These are phyloP conservation scores for Camptophora hylomeconis DNA, from an alignment of 2,329 filamentous ascomycete species.

Conservation along the genomic window DNA sequence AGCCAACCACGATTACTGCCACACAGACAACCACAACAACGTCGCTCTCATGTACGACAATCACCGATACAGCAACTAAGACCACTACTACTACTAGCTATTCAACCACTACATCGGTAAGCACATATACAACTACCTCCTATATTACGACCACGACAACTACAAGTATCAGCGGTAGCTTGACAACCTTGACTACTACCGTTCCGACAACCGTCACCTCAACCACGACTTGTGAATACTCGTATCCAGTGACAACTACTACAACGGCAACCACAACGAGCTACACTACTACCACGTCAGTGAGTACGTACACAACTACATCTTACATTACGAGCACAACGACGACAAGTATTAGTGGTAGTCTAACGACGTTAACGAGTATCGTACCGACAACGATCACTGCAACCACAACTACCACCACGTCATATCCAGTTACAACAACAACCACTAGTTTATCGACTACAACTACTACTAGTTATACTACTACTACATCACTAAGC, in stretches of 20 bases:
- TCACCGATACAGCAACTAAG: not conserved
- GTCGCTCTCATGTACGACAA: too few species aligned
- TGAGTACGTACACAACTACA: conserved; percentile 1
- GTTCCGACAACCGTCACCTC: conserved; percentile 1
- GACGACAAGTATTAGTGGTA: conserved; percentile 2
- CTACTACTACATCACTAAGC: too few species aligned
- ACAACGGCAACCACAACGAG: conserved; percentile 3
- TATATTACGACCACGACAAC: not conserved
- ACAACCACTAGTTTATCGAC: too few species aligned
- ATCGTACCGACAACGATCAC: conserved; percentile 5
- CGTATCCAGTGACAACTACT: conserved; percentile 3
- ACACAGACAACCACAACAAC: conserved; percentile 1
- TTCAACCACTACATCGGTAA: conserved; percentile 2
- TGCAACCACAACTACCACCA: conserved; percentile 3
- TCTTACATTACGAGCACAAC: not conserved
- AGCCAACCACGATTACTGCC: not conserved
- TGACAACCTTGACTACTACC: not conserved
- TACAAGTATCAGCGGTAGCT: not conserved
- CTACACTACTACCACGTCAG: conserved; percentile 1
- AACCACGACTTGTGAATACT: not conserved
- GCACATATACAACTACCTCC: too few species aligned
- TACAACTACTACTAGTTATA: too few species aligned
- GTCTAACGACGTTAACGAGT: conserved; percentile 6
- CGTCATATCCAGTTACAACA: conserved; percentile 2
- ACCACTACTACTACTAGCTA: conserved; percentile 2